Percentiles rank a stretch among this genome's conserved stretches.
These are phyloP conservation scores for Trametes sp. DNA, from an alignment of 1,284 basidiomycete genomes.

Conservation along the genomic window DNA sequence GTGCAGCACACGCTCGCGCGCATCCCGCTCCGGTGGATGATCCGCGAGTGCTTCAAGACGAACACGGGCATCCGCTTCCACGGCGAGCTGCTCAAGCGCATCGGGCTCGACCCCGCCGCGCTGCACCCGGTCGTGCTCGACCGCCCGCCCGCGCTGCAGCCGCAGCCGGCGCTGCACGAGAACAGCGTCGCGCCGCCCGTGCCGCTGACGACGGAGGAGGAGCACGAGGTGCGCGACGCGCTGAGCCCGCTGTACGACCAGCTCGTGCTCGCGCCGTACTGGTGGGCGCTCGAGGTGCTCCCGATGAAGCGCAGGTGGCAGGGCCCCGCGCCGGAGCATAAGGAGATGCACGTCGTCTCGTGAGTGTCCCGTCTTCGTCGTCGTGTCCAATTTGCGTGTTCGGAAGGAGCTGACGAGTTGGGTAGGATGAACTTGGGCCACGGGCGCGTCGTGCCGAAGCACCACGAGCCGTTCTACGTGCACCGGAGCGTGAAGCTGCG, in stretches of 20 bases:
- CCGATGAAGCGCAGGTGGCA: conserved; percentile 49
- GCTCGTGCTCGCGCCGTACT: conserved; percentile 49
- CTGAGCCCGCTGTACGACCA: conserved; percentile 61
- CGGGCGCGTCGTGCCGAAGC: conserved; percentile 53
- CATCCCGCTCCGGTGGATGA: conserved; percentile 72
- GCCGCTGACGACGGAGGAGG: conserved; percentile 49
- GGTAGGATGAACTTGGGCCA: conserved; percentile 56
- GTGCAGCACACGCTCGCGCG: conserved; percentile 60
- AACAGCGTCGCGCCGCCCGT: conserved; percentile 4
- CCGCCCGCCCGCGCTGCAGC: conserved; percentile 23
- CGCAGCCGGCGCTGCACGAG: conserved; percentile 13
- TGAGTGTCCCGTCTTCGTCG: conserved; percentile 15
- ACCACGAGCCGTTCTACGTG: conserved; percentile 46
- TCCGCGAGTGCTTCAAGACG: conserved; percentile 59
- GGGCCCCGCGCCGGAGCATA: conserved; percentile 27
- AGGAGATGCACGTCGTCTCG: conserved; percentile 44
- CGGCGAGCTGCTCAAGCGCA: conserved; percentile 48
- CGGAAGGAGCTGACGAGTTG: background rate
- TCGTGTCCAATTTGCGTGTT: too few relatives aligned
- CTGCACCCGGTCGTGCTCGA: conserved; percentile 40
- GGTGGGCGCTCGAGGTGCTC: conserved; percentile 63
- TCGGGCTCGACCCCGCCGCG: conserved; percentile 55
- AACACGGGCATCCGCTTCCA: conserved; percentile 49
- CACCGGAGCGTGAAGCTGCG: conserved; percentile 62
- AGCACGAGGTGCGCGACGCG: conserved; percentile 60